A percentile compares a stretch with the other conserved stretches of the same genome.
These are phyloP conservation scores for Cytospora piceae DNA, from an alignment of 2,329 filamentous ascomycete species.

Conservation along the genomic window DNA sequence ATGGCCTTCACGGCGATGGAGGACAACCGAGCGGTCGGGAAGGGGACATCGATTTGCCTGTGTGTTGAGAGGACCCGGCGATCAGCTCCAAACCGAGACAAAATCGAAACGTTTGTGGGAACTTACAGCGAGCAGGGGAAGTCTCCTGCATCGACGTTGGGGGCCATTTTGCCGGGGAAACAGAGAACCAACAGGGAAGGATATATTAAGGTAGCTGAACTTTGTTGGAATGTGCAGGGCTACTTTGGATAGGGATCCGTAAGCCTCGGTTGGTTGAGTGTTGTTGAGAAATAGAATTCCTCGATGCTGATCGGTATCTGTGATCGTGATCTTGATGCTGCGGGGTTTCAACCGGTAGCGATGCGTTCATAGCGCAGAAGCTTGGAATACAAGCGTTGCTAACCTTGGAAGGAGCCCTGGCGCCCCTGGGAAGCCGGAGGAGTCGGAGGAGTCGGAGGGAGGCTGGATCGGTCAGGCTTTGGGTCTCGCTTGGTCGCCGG, in stretches of 20 bases:
- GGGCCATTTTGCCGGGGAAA: slow-evolving; percentile 42
- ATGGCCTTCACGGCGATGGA: slow-evolving; percentile 74
- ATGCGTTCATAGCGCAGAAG: slow-evolving; percentile 3
- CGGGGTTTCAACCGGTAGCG: neutral
- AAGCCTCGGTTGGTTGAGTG: neutral
- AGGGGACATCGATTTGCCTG: slow-evolving; percentile 77
- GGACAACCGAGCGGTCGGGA: slow-evolving; percentile 80
- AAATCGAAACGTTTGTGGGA: slow-evolving; percentile 5
- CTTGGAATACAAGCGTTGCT: neutral
- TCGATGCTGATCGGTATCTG: neutral
- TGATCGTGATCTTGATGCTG: neutral
- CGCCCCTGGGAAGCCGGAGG: neutral
- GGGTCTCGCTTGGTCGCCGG: neutral
- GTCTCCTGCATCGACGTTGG: slow-evolving; percentile 47
- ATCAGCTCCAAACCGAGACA: slow-evolving; percentile 9
- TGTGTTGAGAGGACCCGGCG: slow-evolving; percentile 9
- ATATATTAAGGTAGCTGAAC: neutral
- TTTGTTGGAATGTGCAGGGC: slow-evolving; percentile 1
- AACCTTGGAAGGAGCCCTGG: neutral
- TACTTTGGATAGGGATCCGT: neutral
- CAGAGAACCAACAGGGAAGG: slow-evolving; percentile 15
- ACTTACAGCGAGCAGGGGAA: slow-evolving; percentile 69
- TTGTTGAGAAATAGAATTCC: neutral
- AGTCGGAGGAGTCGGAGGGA: neutral
- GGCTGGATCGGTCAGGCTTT: neutral